Evolutionary conservation across 257 asterid species (phyloP).

Genomic region (Forsythia suspensa): DNA sequence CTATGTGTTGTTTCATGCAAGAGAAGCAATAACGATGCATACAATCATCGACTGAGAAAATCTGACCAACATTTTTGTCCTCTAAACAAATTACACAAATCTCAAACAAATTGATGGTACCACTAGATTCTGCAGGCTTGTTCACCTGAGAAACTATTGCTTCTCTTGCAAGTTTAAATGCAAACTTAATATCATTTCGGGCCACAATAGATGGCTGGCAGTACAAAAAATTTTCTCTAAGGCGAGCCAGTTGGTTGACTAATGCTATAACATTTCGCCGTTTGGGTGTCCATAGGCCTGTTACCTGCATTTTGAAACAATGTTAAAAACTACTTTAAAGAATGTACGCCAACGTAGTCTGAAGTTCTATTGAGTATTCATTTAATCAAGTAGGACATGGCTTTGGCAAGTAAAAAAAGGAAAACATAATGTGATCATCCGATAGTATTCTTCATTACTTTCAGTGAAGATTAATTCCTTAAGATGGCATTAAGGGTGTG

Average conservation of each 20-base stretch:
- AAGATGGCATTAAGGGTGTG: background rate
- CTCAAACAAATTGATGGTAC: constrained; percentile 41
- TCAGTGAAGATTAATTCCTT: background rate
- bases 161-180: constrained; percentile 74
- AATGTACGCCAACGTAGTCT: constrained; percentile 1
- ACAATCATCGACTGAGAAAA: constrained; percentile 61
- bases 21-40: constrained; percentile 78
- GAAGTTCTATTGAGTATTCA: constrained; percentile 2
- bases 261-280: constrained; percentile 47
- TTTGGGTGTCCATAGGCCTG: constrained; percentile 58
- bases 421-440: background rate
- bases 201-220: constrained; percentile 55
- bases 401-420: background rate
- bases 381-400: background rate
- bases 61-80: constrained; percentile 39
- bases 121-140: constrained; percentile 41
- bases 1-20: constrained; percentile 86
- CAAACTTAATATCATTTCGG: constrained; percentile 60
- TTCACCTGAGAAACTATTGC: constrained; percentile 59
- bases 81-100: constrained; percentile 80
- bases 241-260: constrained; percentile 41
- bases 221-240: constrained; percentile 44
- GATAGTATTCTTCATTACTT: background rate
- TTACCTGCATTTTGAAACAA: constrained; percentile 44
- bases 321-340: constrained; percentile 10